A percentile compares a stretch with the other conserved stretches of the same genome.
phyloP scores from a whole-genome alignment of 2,329 filamentous ascomycete genomes.

The Hawksworthiomyces lignivorus region DNA sequence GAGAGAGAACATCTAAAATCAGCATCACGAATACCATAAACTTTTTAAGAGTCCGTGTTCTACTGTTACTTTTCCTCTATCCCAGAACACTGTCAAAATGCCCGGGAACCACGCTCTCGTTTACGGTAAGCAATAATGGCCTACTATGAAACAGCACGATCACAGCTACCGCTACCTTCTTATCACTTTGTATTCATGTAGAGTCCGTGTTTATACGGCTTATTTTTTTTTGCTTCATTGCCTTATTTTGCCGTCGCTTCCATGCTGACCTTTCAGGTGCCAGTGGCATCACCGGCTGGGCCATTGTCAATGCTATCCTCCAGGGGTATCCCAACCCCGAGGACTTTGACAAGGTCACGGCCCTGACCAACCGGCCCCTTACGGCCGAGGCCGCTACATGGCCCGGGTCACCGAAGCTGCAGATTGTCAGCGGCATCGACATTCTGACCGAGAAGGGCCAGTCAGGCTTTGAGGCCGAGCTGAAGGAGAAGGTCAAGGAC shows the following conservation, averaged over 20 bases:
- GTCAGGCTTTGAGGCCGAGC: conserved; percentile 23
- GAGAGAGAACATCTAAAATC: no score
- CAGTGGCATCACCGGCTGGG: conserved; percentile 42
- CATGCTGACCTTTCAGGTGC: no score
- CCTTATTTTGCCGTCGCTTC: no score
- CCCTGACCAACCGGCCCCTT: conserved; percentile 38
- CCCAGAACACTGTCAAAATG: no score
- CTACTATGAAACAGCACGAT: no score
- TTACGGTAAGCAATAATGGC: conserved; percentile 11
- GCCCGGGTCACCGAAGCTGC: conserved; percentile 23
- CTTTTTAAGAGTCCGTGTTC: no score
- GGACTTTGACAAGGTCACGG: conserved; percentile 35
- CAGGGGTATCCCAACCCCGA: conserved; percentile 36
- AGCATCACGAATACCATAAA: no score
- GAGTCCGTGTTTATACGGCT: no score
- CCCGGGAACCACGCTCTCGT: conserved; percentile 15
- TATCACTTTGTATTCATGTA: no score
- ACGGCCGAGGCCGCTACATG: conserved; percentile 20
- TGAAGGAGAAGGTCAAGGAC: conserved; percentile 26
- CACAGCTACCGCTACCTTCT: no score
- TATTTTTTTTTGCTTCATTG: no score
- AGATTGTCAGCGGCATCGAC: conserved; percentile 27
- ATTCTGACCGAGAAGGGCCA: conserved; percentile 23
- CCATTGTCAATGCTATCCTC: conserved; percentile 39
- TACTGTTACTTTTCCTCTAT: no score